phyloP scores from a whole-genome alignment of 1,284 basidiomycete species.

The Tilletia setariae region DNA sequence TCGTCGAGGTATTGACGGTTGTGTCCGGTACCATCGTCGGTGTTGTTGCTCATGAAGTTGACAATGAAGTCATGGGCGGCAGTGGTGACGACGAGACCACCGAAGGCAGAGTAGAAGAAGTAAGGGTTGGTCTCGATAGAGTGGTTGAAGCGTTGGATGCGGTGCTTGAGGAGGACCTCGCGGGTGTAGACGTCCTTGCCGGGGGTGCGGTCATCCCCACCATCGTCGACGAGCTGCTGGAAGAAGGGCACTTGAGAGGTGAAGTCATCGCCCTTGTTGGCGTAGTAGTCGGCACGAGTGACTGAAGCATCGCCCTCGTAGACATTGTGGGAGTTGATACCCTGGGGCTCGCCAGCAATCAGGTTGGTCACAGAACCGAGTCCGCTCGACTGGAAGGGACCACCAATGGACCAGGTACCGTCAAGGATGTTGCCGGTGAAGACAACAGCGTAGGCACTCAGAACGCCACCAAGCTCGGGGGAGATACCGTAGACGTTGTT shows the following conservation, averaged over 20 bases:
- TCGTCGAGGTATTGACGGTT: slow-evolving; percentile 45
- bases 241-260: slow-evolving; percentile 32
- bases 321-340: slow-evolving; percentile 29
- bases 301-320: slow-evolving; percentile 41
- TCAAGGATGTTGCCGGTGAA: slow-evolving; percentile 44
- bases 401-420: slow-evolving; percentile 37
- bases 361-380: slow-evolving; percentile 31
- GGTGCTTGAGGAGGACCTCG: slow-evolving; percentile 36
- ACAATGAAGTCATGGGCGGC: slow-evolving; percentile 39
- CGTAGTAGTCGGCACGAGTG: slow-evolving; percentile 36
- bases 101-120: slow-evolving; percentile 36
- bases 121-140: slow-evolving; percentile 32
- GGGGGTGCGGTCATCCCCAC: slow-evolving; percentile 25
- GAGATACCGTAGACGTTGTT: slow-evolving; percentile 34
- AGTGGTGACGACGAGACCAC: slow-evolving; percentile 34
- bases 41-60: slow-evolving; percentile 42
- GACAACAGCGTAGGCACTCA: slow-evolving; percentile 38
- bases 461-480: slow-evolving; percentile 28
- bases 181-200: slow-evolving; percentile 37
- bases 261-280: slow-evolving; percentile 29
- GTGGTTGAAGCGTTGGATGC: slow-evolving; percentile 32
- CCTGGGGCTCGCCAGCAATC: slow-evolving; percentile 29
- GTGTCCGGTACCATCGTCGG: slow-evolving; percentile 31
- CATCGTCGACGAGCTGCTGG: slow-evolving; percentile 36
- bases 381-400: slow-evolving; percentile 26